A percentile compares a stretch with the other conserved stretches of the same genome.
phyloP scores from a whole-genome alignment of 1,284 basidiomycete genomes.

The Thecaphora thlaspeos region DNA sequence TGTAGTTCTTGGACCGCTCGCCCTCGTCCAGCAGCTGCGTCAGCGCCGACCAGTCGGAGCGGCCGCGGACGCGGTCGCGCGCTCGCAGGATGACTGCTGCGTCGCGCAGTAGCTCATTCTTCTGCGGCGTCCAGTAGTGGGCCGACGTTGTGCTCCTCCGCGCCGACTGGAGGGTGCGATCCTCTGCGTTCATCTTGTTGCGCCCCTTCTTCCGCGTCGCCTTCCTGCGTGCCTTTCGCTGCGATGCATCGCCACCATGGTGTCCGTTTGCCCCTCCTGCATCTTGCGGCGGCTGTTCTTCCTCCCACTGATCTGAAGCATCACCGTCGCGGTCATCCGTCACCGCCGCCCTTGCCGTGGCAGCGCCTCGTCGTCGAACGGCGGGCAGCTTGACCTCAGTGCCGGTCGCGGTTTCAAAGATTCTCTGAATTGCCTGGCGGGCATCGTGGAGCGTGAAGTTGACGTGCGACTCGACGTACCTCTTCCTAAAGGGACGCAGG shows the following conservation, averaged over 20 bases:
- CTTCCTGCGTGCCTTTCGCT: no score
- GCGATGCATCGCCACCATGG: no score
- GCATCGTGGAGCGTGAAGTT: constrained; percentile 16
- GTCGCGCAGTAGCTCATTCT: constrained; percentile 81
- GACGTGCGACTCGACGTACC: constrained; percentile 17
- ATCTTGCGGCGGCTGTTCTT: no score
- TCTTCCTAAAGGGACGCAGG: constrained; percentile 14
- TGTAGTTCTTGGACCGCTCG: constrained; percentile 65
- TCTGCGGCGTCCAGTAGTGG: constrained; percentile 71
- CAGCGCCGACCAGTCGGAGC: constrained; percentile 70
- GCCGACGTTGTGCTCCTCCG: neutral
- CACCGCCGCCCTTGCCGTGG: neutral
- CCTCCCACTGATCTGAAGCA: neutral
- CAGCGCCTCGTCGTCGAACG: constrained; percentile 1
- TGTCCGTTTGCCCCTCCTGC: no score
- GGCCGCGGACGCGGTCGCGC: constrained; percentile 66
- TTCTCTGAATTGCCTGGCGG: constrained; percentile 13
- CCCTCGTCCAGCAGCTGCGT: constrained; percentile 64
- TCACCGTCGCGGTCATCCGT: constrained; percentile 1
- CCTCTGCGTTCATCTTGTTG: constrained; percentile 7
- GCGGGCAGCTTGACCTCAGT: constrained; percentile 11
- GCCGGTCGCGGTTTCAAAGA: constrained; percentile 16
- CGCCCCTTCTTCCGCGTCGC: neutral
- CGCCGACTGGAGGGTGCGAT: neutral
- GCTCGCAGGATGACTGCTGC: constrained; percentile 77